Evolutionary conservation across 179 eudicot genomes (phyloP), one percentile per base, ranked within the genome.

Genomic region (Beta lomatogona): DNA sequence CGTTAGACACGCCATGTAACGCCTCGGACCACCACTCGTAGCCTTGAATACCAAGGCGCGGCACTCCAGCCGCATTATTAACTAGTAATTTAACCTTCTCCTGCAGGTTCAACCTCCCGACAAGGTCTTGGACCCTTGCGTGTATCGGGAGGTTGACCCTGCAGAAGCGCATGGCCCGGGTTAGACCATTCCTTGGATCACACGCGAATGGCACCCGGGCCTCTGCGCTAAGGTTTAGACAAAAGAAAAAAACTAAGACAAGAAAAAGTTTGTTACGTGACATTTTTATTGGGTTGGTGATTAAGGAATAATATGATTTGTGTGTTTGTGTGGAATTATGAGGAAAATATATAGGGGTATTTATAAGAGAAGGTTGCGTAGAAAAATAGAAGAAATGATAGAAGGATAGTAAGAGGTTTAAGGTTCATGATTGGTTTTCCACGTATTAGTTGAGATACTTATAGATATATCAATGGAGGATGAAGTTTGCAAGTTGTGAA

Each of bases 161-260:
- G 59, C 93, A 91, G 55, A 91, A 91, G 16, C 87, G 91, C 9
- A 89, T 31, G 78, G 82, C 80, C 4, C 84, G 52, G 18, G 93
- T 93, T 53, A 46, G 2, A 25, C 84, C 86, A 21, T 91, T 83
- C n/a, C 63, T 71, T 0, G 95, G 93, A 80, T 90, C 91, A 57
- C 97, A 94, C 0, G 98, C 97, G n/a, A 94, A 93, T 0, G 97
- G 89, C 0, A 85, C 87, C 0, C 94, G 89, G 5, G 91, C 89
- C 44, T 81, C 79, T 18, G 78, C 36, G 46, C 75, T 61, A 6
- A 44, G 41, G 36, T 59, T 45, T 8, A 63, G 80, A 64, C 57
- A 41, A 79, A 63, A 21, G 14, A 73, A 6, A 52, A 73, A 41
- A 21, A 85, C 57, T 15, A 73, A 53, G 21, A 25, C 0, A 25